Evolutionary conservation across 257 asterid species (phyloP).

Genomic region (Nicotiana tabacum): DNA sequence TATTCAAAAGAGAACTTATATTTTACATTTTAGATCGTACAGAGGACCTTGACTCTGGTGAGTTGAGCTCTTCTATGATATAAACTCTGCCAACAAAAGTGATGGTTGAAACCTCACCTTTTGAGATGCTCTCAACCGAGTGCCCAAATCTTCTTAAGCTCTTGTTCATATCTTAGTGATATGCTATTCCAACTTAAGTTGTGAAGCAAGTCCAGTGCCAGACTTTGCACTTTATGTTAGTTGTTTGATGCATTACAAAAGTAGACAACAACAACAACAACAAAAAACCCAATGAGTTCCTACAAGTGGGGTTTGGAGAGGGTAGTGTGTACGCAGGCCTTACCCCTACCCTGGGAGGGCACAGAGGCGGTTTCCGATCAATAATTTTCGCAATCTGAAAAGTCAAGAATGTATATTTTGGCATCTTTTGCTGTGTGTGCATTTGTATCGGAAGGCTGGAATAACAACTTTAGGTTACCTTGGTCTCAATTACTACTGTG

Average conservation of each 20-base stretch:
- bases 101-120: background rate
- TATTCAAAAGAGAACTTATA: background rate
- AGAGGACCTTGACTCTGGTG: background rate
- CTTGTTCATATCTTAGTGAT: background rate
- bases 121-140: background rate
- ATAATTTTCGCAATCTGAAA: background rate
- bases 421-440: background rate
- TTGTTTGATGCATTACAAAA: background rate
- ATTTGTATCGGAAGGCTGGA: background rate
- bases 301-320: no score
- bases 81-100: background rate
- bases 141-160: background rate
- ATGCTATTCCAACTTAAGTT: background rate
- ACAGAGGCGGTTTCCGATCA: no score
- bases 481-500: background rate
- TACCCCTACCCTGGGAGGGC: no score
- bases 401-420: background rate
- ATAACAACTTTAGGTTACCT: background rate
- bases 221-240: background rate
- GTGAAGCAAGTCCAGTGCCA: background rate
- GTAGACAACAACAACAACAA: background rate
- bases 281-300: no score
- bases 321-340: no score
- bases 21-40: background rate
- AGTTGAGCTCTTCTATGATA: background rate